A percentile compares a stretch with the other conserved stretches of the same genome.
These are phyloP conservation scores for Albugo laibachii DNA, from an alignment of 352 stramenopile genomes.

Conservation along the genomic window DNA sequence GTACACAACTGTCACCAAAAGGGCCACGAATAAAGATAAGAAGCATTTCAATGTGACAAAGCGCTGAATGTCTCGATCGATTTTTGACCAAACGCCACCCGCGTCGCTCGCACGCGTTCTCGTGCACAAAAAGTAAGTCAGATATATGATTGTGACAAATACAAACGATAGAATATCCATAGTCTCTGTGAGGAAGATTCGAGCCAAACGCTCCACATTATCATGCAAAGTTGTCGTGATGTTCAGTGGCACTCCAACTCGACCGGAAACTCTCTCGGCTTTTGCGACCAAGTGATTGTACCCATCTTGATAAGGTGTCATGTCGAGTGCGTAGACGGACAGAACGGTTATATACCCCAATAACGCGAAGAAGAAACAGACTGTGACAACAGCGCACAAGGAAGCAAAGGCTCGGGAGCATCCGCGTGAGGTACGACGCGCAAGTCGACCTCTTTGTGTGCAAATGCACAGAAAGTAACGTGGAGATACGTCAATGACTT, in stretches of 20 bases:
- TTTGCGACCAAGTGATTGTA: slow-evolving; percentile 53
- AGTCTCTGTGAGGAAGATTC: slow-evolving; percentile 66
- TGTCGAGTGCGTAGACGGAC: slow-evolving; percentile 63
- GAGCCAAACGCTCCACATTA: slow-evolving; percentile 75
- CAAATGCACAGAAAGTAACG: slow-evolving; percentile 77
- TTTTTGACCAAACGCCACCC: slow-evolving; percentile 75
- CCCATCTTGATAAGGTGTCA: slow-evolving; percentile 60
- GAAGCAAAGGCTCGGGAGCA: slow-evolving; percentile 73
- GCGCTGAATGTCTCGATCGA: slow-evolving; percentile 75
- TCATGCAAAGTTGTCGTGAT: slow-evolving; percentile 80
- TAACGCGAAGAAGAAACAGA: slow-evolving; percentile 74
- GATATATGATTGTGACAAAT: slow-evolving; percentile 80
- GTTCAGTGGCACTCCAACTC: slow-evolving; percentile 66
- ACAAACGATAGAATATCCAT: slow-evolving; percentile 80
- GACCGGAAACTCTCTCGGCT: slow-evolving; percentile 38
- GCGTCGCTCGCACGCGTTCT: slow-evolving; percentile 66
- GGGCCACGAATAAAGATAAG: slow-evolving; percentile 67
- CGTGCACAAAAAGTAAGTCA: slow-evolving; percentile 80
- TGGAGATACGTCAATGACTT: slow-evolving; percentile 76
- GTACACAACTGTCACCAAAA: slow-evolving; percentile 78
- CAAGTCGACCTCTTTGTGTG: slow-evolving; percentile 50
- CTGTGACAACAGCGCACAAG: slow-evolving; percentile 60
- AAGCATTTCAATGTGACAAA: slow-evolving; percentile 82
- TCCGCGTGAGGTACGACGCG: slow-evolving; percentile 47
- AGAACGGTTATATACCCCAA: slow-evolving; percentile 78